Conservation (phyloP, 495 filamentous ascomycete species). For the Gamarada debralockiae region DNA sequence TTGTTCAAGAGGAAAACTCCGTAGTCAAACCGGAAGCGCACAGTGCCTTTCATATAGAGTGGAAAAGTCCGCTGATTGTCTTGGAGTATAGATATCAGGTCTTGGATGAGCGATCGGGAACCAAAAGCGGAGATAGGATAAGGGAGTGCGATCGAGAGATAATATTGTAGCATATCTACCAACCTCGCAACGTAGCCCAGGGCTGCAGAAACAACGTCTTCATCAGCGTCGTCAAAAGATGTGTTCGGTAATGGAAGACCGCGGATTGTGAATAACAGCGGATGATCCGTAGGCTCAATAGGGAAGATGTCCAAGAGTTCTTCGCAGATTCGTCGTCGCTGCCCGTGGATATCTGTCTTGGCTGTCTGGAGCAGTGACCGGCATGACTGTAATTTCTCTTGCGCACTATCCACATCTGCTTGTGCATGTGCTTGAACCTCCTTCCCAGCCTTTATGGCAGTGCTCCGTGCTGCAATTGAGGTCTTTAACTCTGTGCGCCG, state of each 20-base stretch:
- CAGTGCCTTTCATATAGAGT: slow-evolving; percentile 69
- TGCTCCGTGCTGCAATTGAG: slow-evolving; percentile 60
- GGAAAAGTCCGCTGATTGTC: slow-evolving; percentile 68
- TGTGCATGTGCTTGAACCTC: slow-evolving; percentile 52
- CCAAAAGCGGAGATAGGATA: slow-evolving; percentile 72
- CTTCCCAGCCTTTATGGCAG: slow-evolving; percentile 61
- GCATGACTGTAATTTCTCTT: slow-evolving; percentile 54
- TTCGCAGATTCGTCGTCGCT: slow-evolving; percentile 81
- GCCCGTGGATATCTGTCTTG: slow-evolving; percentile 63
- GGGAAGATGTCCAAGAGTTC: slow-evolving; percentile 76
- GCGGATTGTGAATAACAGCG: slow-evolving; percentile 76
- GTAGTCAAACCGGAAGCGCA: slow-evolving; percentile 89
- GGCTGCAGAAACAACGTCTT: slow-evolving; percentile 71
- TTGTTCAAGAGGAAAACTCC: slow-evolving; percentile 93
- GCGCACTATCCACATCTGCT: slow-evolving; percentile 51
- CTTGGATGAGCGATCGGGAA: slow-evolving; percentile 73
- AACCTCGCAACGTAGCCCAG: slow-evolving; percentile 80
- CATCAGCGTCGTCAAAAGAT: slow-evolving; percentile 54
- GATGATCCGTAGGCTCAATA: slow-evolving; percentile 59
- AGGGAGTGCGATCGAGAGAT: slow-evolving; percentile 72
- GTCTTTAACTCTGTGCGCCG: slow-evolving; percentile 58
- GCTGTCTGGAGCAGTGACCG: slow-evolving; percentile 49
- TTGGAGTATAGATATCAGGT: slow-evolving; percentile 69
- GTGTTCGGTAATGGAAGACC: slow-evolving; percentile 75
- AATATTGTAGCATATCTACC: slow-evolving; percentile 73